Percentiles rank a stretch among this genome's conserved stretches.
Evolutionary conservation across 305 asterid species (phyloP).

Genomic region (Fraxinus floribunda): DNA sequence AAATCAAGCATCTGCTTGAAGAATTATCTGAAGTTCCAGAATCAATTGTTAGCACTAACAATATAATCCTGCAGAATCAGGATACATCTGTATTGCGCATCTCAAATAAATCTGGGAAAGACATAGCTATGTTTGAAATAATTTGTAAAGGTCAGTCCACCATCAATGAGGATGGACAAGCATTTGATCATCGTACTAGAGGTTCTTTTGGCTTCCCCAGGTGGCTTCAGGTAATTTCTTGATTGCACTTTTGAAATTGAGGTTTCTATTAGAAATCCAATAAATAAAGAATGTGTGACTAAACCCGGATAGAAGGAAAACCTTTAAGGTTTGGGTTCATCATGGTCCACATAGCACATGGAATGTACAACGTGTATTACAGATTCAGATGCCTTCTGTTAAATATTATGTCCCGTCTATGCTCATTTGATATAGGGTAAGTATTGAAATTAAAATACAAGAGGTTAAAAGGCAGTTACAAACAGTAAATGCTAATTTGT

Average conservation of each 20-base stretch:
- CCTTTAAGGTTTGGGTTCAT: neutral
- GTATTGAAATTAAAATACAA: neutral
- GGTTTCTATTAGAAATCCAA: neutral
- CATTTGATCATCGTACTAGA: conserved; percentile 65
- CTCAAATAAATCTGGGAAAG: conserved; percentile 69
- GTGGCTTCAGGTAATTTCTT: conserved; percentile 81
- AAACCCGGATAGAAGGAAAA: neutral
- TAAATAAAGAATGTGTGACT: neutral
- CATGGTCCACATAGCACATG: neutral
- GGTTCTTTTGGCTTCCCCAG: conserved; percentile 91
- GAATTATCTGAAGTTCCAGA: conserved; percentile 70
- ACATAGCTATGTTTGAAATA: conserved; percentile 57
- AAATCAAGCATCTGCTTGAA: conserved; percentile 53
- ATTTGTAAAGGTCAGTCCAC: conserved; percentile 74
- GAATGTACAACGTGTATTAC: neutral
- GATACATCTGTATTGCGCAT: conserved; percentile 77
- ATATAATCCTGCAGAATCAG: conserved; percentile 80
- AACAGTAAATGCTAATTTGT: neutral
- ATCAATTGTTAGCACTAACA: conserved; percentile 75
- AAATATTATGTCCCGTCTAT: neutral
- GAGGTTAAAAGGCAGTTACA: neutral
- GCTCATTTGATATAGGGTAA: neutral
- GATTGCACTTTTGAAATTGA: conserved; percentile 9
- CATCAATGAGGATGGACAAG: conserved; percentile 60
- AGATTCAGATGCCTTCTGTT: neutral